Evolutionary conservation across 352 stramenopile genomes (phyloP), one percentile per base, ranked within the genome.

Genomic region (Plasmopara halstedii): DNA sequence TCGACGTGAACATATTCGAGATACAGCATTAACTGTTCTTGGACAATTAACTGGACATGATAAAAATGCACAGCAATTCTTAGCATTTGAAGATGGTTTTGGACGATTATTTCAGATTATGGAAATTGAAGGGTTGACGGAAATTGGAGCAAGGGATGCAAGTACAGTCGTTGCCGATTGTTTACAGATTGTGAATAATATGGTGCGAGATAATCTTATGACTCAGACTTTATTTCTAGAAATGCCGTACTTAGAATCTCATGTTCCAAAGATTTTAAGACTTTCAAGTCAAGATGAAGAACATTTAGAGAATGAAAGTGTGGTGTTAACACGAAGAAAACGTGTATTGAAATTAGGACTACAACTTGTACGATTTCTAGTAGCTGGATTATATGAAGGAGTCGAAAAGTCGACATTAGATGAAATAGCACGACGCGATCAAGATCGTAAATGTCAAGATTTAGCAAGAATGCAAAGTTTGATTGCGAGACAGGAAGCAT

Each of bases 51-150:
- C 73, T 4, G 73, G 74, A 43, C 60, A 65, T 14, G 73, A 87
- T 22, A 83, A 73, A 39, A 83, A 77, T 33, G 71, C 77, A 6
- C 79, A 91, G 58, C 79, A 88, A 35, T 91, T 91, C 48, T 43
- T 91, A 14, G 79, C 76, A 0, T 91, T 85, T 57, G 79, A 88
- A 60, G 79, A 91, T 33, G 79, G 79, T 1, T 90, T 90, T 56
- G 47, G 53, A 7, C 70, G 73, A 19, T 55, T 90, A 21, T 90
- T 90, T 42, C 59, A 76, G 45, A 90, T 90, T 46, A 82, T 90
- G 58, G 72, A 86, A 21, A 53, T 50, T 2, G 79, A 90, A 51
- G 75, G 70, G 6, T 53, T 83, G n/a, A 42, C 41, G 10, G 62
- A 83, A 20, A 57, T 34, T 5, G 53, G 45, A 25, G 17, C 34